These are phyloP conservation scores for Lyophyllum atratum DNA, from an alignment of 768 basidiomycete species.

Conservation along the genomic window DNA sequence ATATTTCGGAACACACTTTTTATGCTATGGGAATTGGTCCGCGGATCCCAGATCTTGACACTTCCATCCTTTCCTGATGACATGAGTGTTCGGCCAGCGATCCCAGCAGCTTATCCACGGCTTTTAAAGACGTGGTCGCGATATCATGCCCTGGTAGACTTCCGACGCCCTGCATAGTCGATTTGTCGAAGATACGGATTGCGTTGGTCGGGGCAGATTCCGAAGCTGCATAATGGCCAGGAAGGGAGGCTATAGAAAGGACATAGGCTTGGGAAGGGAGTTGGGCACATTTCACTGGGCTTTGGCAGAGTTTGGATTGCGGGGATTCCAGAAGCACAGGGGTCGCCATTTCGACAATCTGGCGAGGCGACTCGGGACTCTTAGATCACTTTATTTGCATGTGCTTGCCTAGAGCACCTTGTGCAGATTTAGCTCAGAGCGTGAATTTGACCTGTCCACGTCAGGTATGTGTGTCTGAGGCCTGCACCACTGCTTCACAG, in stretches of 20 bases:
- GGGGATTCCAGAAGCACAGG: constrained; percentile 32
- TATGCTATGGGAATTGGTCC: constrained; percentile 50
- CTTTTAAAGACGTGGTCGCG: constrained; percentile 57
- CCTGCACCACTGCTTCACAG: neutral
- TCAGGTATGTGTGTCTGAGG: too few species aligned
- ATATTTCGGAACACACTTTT: constrained; percentile 51
- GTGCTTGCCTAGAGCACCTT: neutral
- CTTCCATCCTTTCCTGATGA: constrained; percentile 74
- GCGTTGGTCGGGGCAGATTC: constrained; percentile 64
- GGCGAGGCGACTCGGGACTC: neutral
- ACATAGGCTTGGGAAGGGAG: constrained; percentile 57
- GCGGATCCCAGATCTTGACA: constrained; percentile 76
- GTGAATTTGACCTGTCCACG: neutral
- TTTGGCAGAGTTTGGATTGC: constrained; percentile 19
- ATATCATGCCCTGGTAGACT: constrained; percentile 58
- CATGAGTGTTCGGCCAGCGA: constrained; percentile 47
- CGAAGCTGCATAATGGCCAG: constrained; percentile 57
- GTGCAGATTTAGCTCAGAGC: neutral
- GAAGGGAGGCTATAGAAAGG: constrained; percentile 53
- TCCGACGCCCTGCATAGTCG: constrained; percentile 45
- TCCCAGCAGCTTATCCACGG: constrained; percentile 43
- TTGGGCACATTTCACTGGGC: constrained; percentile 27
- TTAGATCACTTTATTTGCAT: neutral
- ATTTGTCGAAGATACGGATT: constrained; percentile 69
- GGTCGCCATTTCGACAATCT: constrained; percentile 13